Percentiles rank a stretch among this genome's conserved stretches.
These are phyloP conservation scores for Brassica napus DNA, from an alignment of 345 rosid genomes.

Conservation along the genomic window Da-Ae NC_063438.1:22374501-22375000, in stretches of 20 bases:
- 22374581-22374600: slow-evolving; percentile 62
- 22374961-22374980: slow-evolving; percentile 35
- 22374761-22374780: slow-evolving; percentile 68
- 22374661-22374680: slow-evolving; percentile 69
- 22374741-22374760: slow-evolving; percentile 72
- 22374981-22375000: slow-evolving; percentile 22
- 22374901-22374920: slow-evolving; percentile 73
- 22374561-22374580: slow-evolving; percentile 68
- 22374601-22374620: slow-evolving; percentile 59
- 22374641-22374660: slow-evolving; percentile 81
- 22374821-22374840: slow-evolving; percentile 66
- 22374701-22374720: slow-evolving; percentile 61
- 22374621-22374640: slow-evolving; percentile 66
- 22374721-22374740: slow-evolving; percentile 87
- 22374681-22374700: slow-evolving; percentile 70
- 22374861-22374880: slow-evolving; percentile 49
- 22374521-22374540: slow-evolving; percentile 73
- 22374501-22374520: slow-evolving; percentile 61
- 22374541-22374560: slow-evolving; percentile 58
- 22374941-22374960: slow-evolving; percentile 61
- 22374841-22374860: slow-evolving; percentile 84
- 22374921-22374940: slow-evolving; percentile 81
- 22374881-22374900: slow-evolving; percentile 87
- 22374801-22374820: slow-evolving; percentile 81
- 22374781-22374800: slow-evolving; percentile 69